Percentiles rank a stretch among this genome's conserved stretches.
Conservation (phyloP, 2,329 filamentous ascomycete genomes). For the Neopestalotiopsis sp. region DNA sequence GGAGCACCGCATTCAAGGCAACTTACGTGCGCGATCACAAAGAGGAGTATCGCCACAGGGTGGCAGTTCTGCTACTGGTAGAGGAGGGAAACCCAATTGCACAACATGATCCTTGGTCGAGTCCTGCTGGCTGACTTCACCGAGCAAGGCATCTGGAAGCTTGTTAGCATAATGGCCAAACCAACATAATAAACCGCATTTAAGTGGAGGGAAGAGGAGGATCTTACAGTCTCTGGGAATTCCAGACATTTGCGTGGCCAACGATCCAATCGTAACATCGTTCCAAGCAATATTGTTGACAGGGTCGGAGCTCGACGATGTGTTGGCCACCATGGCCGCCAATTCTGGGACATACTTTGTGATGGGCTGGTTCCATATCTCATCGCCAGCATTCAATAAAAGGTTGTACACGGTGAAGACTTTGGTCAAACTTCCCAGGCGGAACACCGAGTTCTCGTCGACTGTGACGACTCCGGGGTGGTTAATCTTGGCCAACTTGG, state of each 20-base stretch:
- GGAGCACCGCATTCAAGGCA: neutral
- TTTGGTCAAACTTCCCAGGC: constrained; percentile 48
- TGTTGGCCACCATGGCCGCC: constrained; percentile 25
- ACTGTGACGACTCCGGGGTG: constrained; percentile 39
- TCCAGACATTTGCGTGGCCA: constrained; percentile 27
- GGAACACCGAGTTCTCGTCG: constrained; percentile 46
- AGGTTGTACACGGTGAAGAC: constrained; percentile 43
- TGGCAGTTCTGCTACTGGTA: constrained; percentile 28
- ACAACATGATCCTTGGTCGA: constrained; percentile 27
- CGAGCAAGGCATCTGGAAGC: constrained; percentile 31
- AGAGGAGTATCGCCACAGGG: constrained; percentile 33
- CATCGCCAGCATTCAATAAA: constrained; percentile 35
- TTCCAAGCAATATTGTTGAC: constrained; percentile 35
- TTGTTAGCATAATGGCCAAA: constrained; percentile 11
- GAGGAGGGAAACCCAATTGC: constrained; percentile 35
- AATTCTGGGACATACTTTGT: constrained; percentile 35
- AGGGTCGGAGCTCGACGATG: constrained; percentile 23
- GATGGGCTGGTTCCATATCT: constrained; percentile 34
- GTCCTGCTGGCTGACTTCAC: constrained; percentile 32
- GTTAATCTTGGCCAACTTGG: constrained; percentile 28
- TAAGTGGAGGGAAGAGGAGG: too few species aligned
- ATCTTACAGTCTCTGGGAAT: constrained; percentile 35
- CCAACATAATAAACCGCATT: too few species aligned
- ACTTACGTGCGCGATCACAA: constrained; percentile 33
- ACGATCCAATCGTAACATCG: constrained; percentile 33